Conservation (phyloP, 768 basidiomycete species). For the Chlorophyllum brunneum region DNA sequence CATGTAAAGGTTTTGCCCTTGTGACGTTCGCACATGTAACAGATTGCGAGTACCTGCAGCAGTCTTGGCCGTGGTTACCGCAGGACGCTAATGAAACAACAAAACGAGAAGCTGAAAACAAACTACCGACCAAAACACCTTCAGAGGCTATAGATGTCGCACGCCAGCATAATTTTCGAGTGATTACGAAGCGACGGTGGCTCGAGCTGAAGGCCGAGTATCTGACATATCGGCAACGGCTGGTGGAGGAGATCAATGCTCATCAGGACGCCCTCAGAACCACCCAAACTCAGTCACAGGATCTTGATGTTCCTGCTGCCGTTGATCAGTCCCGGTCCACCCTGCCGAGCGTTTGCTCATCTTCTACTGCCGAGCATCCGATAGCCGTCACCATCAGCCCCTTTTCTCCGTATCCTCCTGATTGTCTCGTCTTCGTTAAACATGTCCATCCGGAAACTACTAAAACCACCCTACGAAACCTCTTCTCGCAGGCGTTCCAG, state of each 20-base stretch:
- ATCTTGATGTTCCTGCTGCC: no score
- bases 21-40: constrained; percentile 44
- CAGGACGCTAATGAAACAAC: constrained; percentile 1
- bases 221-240: constrained; percentile 50
- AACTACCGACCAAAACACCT: background rate
- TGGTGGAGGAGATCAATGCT: constrained; percentile 46
- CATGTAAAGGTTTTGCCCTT: constrained; percentile 75
- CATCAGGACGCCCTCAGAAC: constrained; percentile 22
- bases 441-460: constrained; percentile 74
- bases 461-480: constrained; percentile 68
- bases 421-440: constrained; percentile 68
- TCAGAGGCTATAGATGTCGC: constrained; percentile 34
- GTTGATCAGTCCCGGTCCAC: no score
- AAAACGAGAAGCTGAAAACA: background rate
- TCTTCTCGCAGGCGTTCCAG: constrained; percentile 47
- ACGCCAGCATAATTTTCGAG: constrained; percentile 54
- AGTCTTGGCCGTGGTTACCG: constrained; percentile 64
- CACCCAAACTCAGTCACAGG: background rate
- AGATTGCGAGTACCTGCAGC: constrained; percentile 39
- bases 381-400: constrained; percentile 13
- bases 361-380: background rate
- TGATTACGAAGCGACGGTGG: constrained; percentile 58
- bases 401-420: constrained; percentile 49
- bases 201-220: constrained; percentile 66
- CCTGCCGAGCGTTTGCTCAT: background rate